Evolutionary conservation across 192 early-diverging fungal genomes (phyloP).

Genomic region (Haplosporangium gracile): DNA sequence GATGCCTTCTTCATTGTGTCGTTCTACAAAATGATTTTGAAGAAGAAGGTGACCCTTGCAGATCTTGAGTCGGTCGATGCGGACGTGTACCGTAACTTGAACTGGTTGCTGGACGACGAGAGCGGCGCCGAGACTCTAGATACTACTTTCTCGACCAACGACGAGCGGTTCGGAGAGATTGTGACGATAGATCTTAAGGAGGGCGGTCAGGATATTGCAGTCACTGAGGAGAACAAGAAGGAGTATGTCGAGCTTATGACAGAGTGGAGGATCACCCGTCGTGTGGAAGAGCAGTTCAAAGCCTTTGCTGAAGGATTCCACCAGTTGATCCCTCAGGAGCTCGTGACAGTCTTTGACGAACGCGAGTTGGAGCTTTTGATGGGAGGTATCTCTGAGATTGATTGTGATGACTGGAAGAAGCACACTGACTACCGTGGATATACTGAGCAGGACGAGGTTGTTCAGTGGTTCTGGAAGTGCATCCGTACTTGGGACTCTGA

Average conservation of each 20-base stretch:
- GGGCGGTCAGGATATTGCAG: conserved; percentile 89
- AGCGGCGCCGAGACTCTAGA: conserved; percentile 86
- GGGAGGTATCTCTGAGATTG: conserved; percentile 96
- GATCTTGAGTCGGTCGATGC: conserved; percentile 98
- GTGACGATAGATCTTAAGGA: conserved; percentile 92
- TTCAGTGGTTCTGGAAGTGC: conserved; percentile 98
- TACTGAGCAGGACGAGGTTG: conserved; percentile 95
- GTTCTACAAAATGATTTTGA: conserved; percentile 97
- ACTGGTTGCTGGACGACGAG: conserved; percentile 97
- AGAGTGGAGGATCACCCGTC: conserved; percentile 89
- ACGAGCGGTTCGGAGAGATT: conserved; percentile 92
- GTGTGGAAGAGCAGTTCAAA: conserved; percentile 96
- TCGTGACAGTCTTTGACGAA: conserved; percentile 97
- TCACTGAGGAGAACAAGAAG: conserved; percentile 96
- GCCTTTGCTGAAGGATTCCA: conserved; percentile 97
- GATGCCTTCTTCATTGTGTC: conserved; percentile 97
- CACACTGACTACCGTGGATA: conserved; percentile 98
- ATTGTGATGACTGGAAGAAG: conserved; percentile 99
- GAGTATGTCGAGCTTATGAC: conserved; percentile 94
- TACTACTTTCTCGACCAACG: conserved; percentile 92
- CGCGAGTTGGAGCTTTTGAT: conserved; percentile 98
- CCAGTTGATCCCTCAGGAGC: conserved; percentile 95
- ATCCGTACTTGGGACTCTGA: conserved; percentile 90
- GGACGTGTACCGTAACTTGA: conserved; percentile 89
- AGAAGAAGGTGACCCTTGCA: conserved; percentile 87